Conservation (phyloP, 2,329 filamentous ascomycete species). For the Colletotrichum nymphaeae region DNA sequence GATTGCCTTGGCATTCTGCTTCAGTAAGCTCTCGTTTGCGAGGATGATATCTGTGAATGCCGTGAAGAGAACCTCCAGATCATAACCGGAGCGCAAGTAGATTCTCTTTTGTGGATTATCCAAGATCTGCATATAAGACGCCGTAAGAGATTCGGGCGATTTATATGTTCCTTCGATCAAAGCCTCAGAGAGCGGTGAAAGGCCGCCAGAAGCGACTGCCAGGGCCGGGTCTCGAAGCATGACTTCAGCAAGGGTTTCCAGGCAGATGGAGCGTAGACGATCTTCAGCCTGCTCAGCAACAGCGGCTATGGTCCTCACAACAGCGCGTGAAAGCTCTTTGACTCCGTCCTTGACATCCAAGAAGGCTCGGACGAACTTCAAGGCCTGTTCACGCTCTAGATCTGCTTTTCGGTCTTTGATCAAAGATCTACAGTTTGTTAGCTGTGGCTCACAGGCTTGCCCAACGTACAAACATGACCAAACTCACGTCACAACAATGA, state of each 20-base stretch:
- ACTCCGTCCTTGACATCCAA: slow-evolving; percentile 95
- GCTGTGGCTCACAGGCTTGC: neutral
- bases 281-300: slow-evolving; percentile 92
- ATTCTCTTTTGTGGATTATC: slow-evolving; percentile 85
- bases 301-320: slow-evolving; percentile 90
- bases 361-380: slow-evolving; percentile 96
- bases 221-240: slow-evolving; percentile 86
- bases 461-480: too few species aligned
- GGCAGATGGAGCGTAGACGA: slow-evolving; percentile 87
- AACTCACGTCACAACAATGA: slow-evolving; percentile 80
- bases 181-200: slow-evolving; percentile 90
- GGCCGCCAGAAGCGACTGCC: slow-evolving; percentile 84
- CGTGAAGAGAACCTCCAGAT: slow-evolving; percentile 89
- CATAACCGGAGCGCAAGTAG: slow-evolving; percentile 88
- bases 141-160: slow-evolving; percentile 88
- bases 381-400: slow-evolving; percentile 93
- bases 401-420: slow-evolving; percentile 98
- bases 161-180: slow-evolving; percentile 92
- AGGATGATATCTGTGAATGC: slow-evolving; percentile 87
- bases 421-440: slow-evolving; percentile 68
- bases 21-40: slow-evolving; percentile 72
- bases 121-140: slow-evolving; percentile 89
- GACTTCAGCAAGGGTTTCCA: slow-evolving; percentile 93
- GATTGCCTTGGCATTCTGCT: slow-evolving; percentile 92
- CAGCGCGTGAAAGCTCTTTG: slow-evolving; percentile 84